Conservation (phyloP, 768 basidiomycete genomes). For the Phylloporus sp. region DNA sequence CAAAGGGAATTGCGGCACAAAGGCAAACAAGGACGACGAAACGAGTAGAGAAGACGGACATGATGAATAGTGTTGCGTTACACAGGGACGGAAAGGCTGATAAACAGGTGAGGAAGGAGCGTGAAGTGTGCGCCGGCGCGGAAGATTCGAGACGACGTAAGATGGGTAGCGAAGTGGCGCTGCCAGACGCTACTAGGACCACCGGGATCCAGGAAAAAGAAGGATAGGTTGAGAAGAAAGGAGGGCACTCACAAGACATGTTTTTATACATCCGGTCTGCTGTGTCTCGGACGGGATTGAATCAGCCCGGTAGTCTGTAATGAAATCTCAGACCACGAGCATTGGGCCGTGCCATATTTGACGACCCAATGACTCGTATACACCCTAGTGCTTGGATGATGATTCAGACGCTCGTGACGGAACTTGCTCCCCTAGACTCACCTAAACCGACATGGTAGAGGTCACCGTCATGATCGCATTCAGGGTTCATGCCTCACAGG, state of each 20-base stretch:
- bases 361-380: not conserved
- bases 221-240: conserved; percentile 35
- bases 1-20: conserved; percentile 40
- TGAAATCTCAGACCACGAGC: not conserved
- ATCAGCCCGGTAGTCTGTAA: conserved; percentile 9
- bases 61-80: conserved; percentile 27
- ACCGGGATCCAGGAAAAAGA: conserved; percentile 49
- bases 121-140: conserved; percentile 24
- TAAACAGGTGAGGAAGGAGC: conserved; percentile 15
- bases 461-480: too few species aligned
- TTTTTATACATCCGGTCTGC: conserved; percentile 19
- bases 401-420: too few species aligned
- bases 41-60: conserved; percentile 48
- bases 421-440: too few species aligned
- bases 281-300: conserved; percentile 15
- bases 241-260: conserved; percentile 4
- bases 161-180: conserved; percentile 16
- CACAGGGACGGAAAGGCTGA: not conserved
- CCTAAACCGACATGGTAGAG: too few species aligned
- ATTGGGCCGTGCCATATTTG: not conserved
- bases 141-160: conserved; percentile 19
- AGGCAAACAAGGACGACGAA: conserved; percentile 47
- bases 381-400: too few species aligned
- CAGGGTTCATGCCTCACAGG: too few species aligned
- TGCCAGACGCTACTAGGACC: conserved; percentile 36